These are phyloP conservation scores for Leccinum boreale DNA, from an alignment of 768 basidiomycete species.

Conservation along the genomic window DNA sequence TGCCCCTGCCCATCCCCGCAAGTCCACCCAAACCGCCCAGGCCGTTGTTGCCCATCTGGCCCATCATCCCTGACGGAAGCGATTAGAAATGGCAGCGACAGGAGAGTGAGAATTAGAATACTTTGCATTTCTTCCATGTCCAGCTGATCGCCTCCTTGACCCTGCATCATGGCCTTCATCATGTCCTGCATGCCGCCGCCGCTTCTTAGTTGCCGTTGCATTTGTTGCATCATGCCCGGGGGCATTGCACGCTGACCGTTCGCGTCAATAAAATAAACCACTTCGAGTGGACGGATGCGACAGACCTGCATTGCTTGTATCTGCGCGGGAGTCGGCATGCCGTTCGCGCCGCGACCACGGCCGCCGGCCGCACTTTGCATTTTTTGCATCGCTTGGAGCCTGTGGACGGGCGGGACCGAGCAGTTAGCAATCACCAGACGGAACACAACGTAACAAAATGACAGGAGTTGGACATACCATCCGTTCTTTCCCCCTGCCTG, in stretches of 20 bases:
- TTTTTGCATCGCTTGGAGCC: constrained; percentile 88
- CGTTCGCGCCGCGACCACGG: constrained; percentile 80
- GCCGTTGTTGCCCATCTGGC: constrained; percentile 70
- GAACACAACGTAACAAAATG: neutral
- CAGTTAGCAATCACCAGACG: constrained; percentile 5
- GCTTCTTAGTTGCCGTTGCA: constrained; percentile 76
- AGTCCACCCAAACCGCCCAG: constrained; percentile 49
- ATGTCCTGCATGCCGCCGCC: constrained; percentile 95
- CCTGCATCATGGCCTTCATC: constrained; percentile 99
- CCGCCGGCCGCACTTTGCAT: constrained; percentile 86
- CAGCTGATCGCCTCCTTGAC: constrained; percentile 82
- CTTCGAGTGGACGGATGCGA: constrained; percentile 4
- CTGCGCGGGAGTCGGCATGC: constrained; percentile 90
- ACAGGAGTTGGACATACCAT: constrained; percentile 48
- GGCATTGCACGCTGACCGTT: constrained; percentile 78
- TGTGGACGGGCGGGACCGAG: constrained; percentile 21
- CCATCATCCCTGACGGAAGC: constrained; percentile 70
- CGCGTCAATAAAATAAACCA: constrained; percentile 4
- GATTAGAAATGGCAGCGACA: constrained; percentile 6
- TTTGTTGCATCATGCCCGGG: constrained; percentile 91
- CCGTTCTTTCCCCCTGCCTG: constrained; percentile 97
- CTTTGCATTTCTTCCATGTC: constrained; percentile 97
- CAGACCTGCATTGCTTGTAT: constrained; percentile 91
- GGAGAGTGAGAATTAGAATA: constrained; percentile 33
- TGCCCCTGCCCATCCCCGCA: constrained; percentile 53